Conservation (phyloP, 495 filamentous ascomycete species). For the Lasiosphaeria miniovina region DNA sequence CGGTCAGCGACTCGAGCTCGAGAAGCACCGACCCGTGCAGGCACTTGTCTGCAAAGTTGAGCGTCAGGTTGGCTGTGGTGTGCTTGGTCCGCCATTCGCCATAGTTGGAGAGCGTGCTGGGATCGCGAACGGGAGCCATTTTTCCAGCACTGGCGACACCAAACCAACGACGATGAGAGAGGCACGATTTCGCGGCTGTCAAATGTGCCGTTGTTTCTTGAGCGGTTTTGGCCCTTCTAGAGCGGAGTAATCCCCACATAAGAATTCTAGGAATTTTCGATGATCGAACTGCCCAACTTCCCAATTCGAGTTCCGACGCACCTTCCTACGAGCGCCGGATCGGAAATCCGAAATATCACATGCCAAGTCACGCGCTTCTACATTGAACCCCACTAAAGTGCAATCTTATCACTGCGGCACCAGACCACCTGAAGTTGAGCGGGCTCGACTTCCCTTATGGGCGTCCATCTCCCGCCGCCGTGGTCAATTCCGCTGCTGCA, state of each 20-base stretch:
- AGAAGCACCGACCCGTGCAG: slow-evolving; percentile 74
- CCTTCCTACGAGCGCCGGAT: slow-evolving; percentile 22
- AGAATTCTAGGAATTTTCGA: slow-evolving; percentile 7
- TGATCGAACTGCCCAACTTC: slow-evolving; percentile 1
- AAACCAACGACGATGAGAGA: slow-evolving; percentile 29
- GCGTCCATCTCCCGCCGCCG: too few relatives aligned
- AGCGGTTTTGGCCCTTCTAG: slow-evolving; percentile 26
- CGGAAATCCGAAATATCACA: too few relatives aligned
- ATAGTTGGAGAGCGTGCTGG: slow-evolving; percentile 91
- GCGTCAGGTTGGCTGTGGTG: slow-evolving; percentile 70
- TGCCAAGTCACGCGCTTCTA: too few relatives aligned
- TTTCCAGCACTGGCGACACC: slow-evolving; percentile 31
- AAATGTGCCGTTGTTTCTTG: slow-evolving; percentile 21
- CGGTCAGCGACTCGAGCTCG: slow-evolving; percentile 66
- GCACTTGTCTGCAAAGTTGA: slow-evolving; percentile 74
- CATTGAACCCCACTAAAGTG: too few relatives aligned
- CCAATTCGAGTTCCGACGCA: slow-evolving; percentile 11
- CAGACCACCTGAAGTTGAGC: too few relatives aligned
- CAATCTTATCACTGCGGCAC: too few relatives aligned
- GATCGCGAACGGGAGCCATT: slow-evolving; percentile 66
- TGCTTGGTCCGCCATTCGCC: slow-evolving; percentile 77
- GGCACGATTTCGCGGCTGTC: slow-evolving; percentile 13
- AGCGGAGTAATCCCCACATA: slow-evolving; percentile 31
- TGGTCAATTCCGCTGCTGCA: too few relatives aligned
- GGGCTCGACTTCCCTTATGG: too few relatives aligned